Conservation (phyloP, 441 rosid species). For the Syzygium syzygioides region DNA sequence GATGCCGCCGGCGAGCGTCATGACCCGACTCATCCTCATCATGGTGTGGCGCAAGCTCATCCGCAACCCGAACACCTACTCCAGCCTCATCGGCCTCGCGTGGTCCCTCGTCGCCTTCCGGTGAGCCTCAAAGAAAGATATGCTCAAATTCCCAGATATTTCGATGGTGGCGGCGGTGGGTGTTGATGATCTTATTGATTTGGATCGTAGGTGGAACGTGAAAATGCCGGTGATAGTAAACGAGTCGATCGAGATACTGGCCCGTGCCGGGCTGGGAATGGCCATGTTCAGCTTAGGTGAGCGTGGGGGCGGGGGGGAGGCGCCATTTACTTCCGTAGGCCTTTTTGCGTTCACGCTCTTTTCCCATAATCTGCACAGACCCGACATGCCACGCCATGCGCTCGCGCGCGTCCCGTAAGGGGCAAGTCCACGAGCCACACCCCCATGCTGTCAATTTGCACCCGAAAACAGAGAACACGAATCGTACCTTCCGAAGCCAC, state of each 20-base stretch:
- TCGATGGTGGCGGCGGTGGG: neutral
- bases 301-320: neutral
- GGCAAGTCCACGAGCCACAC: neutral
- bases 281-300: neutral
- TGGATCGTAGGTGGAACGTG: neutral
- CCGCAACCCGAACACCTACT: constrained; percentile 5
- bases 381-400: neutral
- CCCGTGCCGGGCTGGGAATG: neutral
- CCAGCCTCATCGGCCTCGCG: constrained; percentile 1
- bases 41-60: constrained; percentile 6
- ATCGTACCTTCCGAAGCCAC: neutral
- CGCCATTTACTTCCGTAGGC: neutral
- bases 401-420: neutral
- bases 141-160: neutral
- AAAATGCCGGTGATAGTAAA: neutral
- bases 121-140: neutral
- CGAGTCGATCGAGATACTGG: neutral
- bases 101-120: neutral
- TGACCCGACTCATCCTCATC: constrained; percentile 1
- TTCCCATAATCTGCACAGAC: neutral
- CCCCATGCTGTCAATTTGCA: neutral
- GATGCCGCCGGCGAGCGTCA: neutral
- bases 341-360: neutral
- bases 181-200: neutral
- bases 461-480: neutral